A percentile compares a stretch with the other conserved stretches of the same genome.
Evolutionary conservation across 2,329 filamentous ascomycete species (phyloP).

Genomic region (Talaromyces sp.): DNA sequence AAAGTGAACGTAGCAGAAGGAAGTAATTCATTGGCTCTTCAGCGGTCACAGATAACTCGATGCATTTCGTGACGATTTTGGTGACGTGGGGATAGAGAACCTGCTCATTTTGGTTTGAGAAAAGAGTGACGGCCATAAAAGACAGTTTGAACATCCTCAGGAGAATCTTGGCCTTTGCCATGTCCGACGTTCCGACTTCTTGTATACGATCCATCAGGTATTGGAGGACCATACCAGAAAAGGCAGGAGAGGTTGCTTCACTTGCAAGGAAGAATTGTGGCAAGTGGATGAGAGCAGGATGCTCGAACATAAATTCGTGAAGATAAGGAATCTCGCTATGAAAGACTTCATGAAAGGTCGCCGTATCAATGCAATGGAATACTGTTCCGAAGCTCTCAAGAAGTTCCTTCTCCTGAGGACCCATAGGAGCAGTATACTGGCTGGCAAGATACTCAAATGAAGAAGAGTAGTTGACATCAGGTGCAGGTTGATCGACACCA

Average conservation of each 20-base stretch:
- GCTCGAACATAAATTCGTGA: conserved; percentile 97
- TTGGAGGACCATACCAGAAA: conserved; percentile 95
- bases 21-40: conserved; percentile 99
- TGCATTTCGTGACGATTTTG: conserved; percentile 95
- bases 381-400: conserved; percentile 97
- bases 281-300: conserved; percentile 88
- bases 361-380: conserved; percentile 96
- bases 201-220: conserved; percentile 97
- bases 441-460: conserved; percentile 91
- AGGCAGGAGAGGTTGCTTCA: conserved; percentile 94
- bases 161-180: conserved; percentile 88
- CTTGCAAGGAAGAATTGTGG: conserved; percentile 99
- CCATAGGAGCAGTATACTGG: conserved; percentile 89
- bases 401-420: conserved; percentile 94
- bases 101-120: conserved; percentile 90
- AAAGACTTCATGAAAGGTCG: conserved; percentile 98
- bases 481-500: conserved; percentile 73
- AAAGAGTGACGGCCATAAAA: conserved; percentile 98
- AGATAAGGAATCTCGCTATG: conserved; percentile 94
- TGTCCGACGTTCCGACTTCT: conserved; percentile 87
- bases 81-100: conserved; percentile 93
- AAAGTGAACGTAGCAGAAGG: conserved; percentile 82
- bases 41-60: conserved; percentile 90
- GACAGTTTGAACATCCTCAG: conserved; percentile 94
- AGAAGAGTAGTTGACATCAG: conserved; percentile 71